phyloP scores from a whole-genome alignment of 352 stramenopile genomes.

The Elongisporangium senticosum region DNA sequence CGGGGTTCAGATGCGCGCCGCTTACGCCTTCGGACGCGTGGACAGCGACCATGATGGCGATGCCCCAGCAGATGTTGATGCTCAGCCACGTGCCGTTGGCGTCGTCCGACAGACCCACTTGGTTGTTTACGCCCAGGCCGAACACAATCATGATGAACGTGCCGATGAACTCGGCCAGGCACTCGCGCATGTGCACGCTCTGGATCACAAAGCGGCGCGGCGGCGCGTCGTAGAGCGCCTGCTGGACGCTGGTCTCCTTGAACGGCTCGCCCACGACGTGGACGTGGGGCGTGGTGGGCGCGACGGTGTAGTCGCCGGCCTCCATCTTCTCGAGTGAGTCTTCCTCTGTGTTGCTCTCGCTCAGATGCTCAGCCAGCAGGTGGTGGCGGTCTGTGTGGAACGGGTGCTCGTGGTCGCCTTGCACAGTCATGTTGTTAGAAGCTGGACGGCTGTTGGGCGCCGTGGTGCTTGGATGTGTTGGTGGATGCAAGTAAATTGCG shows the following conservation, averaged over 20 bases:
- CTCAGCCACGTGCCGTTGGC: slow-evolving; percentile 39
- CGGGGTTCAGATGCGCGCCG: slow-evolving; percentile 49
- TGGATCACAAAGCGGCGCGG: slow-evolving; percentile 13
- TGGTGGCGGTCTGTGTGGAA: background rate
- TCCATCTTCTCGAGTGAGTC: background rate
- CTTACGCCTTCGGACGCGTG: slow-evolving; percentile 33
- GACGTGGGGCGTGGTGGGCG: slow-evolving; percentile 7
- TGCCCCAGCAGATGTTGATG: slow-evolving; percentile 61
- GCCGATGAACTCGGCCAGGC: slow-evolving; percentile 45
- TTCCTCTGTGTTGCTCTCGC: background rate
- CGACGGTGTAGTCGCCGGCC: slow-evolving; percentile 7
- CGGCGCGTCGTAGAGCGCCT: slow-evolving; percentile 1
- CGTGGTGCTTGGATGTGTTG: background rate
- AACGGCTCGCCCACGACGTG: slow-evolving; percentile 7
- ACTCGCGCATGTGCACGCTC: slow-evolving; percentile 37
- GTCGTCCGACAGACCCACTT: slow-evolving; percentile 35
- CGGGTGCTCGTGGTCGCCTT: background rate
- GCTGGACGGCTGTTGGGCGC: background rate
- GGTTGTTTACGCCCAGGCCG: slow-evolving; percentile 44
- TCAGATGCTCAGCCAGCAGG: background rate
- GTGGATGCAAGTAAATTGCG: background rate
- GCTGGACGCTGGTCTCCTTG: background rate
- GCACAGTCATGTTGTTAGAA: background rate
- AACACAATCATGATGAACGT: slow-evolving; percentile 46
- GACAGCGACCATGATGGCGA: slow-evolving; percentile 52